Percentiles rank a stretch among this genome's conserved stretches.
Conservation (phyloP, 305 asterid genomes). For the Nicotiana rustica region DNA sequence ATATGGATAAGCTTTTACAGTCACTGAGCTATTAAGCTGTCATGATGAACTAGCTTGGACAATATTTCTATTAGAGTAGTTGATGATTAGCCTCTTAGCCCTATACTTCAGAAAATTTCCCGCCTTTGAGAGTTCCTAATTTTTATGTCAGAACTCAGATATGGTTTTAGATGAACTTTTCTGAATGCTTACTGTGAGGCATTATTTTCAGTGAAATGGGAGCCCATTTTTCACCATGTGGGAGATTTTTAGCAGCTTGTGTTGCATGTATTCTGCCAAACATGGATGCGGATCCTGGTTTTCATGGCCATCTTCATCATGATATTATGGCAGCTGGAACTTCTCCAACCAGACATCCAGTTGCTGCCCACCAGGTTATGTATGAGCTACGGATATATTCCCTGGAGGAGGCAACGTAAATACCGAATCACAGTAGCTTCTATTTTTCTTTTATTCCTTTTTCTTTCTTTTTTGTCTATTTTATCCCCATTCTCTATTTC, state of each 20-base stretch:
- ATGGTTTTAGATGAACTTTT: conserved; percentile 20
- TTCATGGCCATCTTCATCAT: conserved; percentile 70
- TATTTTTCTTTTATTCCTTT: not conserved
- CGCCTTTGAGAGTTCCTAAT: conserved; percentile 11
- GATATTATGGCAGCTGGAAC: conserved; percentile 75
- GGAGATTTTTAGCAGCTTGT: conserved; percentile 94
- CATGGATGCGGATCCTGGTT: conserved; percentile 72
- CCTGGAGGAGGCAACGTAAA: conserved; percentile 95
- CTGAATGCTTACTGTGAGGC: conserved; percentile 29
- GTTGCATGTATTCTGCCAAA: conserved; percentile 91
- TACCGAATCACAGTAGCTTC: conserved; percentile 36
- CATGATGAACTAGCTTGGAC: conserved; percentile 23
- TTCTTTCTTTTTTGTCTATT: not conserved
- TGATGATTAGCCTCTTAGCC: conserved; percentile 27
- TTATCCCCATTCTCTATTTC: not conserved
- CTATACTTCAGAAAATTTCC: not conserved
- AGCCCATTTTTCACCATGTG: conserved; percentile 97
- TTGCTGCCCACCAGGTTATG: conserved; percentile 81
- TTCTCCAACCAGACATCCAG: conserved; percentile 96
- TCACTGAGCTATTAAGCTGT: conserved; percentile 18
- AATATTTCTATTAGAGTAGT: conserved; percentile 1
- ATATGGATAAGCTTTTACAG: not conserved
- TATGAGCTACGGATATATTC: conserved; percentile 97
- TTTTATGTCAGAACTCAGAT: not conserved
- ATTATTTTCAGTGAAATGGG: conserved; percentile 85